Evolutionary conservation across 2,329 filamentous ascomycete species (phyloP).

Genomic region (Fusarium piperis): DNA sequence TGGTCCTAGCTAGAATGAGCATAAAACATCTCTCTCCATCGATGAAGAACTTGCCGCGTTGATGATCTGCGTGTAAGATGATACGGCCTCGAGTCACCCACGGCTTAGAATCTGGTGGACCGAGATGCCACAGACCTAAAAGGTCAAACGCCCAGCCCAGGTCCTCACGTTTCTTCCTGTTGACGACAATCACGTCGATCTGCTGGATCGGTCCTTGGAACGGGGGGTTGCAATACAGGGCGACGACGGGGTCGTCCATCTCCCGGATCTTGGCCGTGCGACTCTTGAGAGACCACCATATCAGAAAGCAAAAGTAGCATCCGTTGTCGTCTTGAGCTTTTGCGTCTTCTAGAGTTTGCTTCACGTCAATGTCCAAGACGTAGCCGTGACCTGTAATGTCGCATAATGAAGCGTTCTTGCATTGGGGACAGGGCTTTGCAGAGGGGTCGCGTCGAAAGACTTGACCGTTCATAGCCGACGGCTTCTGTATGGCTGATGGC

Average conservation of each 20-base stretch:
- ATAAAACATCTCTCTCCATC: background rate
- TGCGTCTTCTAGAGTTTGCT: background rate
- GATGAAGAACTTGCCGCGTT: background rate
- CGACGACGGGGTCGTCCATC: background rate
- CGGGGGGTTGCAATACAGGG: background rate
- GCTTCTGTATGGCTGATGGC: background rate
- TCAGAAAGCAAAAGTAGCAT: background rate
- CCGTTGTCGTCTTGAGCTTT: background rate
- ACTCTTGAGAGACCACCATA: background rate
- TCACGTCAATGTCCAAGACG: background rate
- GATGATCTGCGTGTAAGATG: background rate
- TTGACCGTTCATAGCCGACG: background rate
- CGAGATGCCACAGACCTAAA: background rate
- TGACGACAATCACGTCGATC: background rate
- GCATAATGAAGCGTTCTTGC: background rate
- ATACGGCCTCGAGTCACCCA: background rate
- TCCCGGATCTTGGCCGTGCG: background rate
- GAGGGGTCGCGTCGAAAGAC: background rate
- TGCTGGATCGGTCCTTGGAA: background rate
- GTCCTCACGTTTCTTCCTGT: background rate
- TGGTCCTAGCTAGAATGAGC: background rate
- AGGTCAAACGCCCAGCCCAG: background rate
- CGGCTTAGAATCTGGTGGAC: background rate
- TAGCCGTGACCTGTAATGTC: background rate
- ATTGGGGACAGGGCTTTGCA: background rate